phyloP scores from a whole-genome alignment of 208 protist genomes.

The Leishmania turanica region DNA sequence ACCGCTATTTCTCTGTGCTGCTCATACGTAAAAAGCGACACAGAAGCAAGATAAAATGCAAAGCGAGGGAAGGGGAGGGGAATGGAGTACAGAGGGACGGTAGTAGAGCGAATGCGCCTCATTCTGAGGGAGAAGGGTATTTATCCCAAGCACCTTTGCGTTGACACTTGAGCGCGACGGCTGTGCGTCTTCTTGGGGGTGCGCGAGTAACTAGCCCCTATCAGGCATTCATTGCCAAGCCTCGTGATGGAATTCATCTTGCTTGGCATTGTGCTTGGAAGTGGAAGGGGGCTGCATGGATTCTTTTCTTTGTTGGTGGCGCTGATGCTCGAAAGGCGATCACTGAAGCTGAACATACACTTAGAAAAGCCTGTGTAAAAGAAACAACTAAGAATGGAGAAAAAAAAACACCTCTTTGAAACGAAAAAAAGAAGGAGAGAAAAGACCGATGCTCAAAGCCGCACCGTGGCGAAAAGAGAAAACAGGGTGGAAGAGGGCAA shows the following conservation, averaged over 20 bases:
- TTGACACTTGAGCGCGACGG: background rate
- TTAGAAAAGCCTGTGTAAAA: background rate
- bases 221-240: background rate
- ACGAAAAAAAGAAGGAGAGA: background rate
- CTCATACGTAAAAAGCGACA: background rate
- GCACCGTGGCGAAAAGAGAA: background rate
- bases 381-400: background rate
- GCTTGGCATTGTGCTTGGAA: background rate
- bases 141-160: background rate
- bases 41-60: slow-evolving; percentile 3
- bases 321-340: background rate
- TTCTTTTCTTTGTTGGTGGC: background rate
- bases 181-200: background rate
- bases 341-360: background rate
- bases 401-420: background rate
- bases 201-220: background rate
- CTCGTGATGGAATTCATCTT: background rate
- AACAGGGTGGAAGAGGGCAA: background rate
- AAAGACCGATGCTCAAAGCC: background rate
- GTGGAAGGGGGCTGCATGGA: background rate
- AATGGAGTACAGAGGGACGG: background rate
- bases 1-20: background rate
- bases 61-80: background rate
- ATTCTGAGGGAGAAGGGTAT: background rate
- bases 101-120: background rate